These are phyloP conservation scores for Candida endomychidarum DNA, from an alignment of 805 yeast genomes.

Conservation along the genomic window DNA sequence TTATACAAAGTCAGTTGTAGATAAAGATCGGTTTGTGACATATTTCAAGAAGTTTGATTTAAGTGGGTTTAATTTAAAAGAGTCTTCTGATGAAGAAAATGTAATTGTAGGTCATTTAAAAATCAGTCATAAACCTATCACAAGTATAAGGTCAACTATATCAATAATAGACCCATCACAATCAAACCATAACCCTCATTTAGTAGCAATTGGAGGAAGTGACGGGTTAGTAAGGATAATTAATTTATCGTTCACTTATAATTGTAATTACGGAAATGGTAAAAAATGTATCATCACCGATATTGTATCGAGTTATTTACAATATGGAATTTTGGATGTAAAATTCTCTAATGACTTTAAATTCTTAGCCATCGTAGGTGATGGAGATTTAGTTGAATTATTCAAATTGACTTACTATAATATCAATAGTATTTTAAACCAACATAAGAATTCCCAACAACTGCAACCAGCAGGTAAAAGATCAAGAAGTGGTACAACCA, in stretches of 20 bases:
- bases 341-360: conserved; percentile 49
- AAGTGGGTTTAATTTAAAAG: conserved; percentile 24
- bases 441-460: conserved; percentile 3
- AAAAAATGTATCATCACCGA: conserved; percentile 43
- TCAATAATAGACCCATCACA: conserved; percentile 14
- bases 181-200: conserved; percentile 36
- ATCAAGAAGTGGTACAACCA: conserved; percentile 41
- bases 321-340: conserved; percentile 57
- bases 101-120: conserved; percentile 56
- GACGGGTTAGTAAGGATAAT: conserved; percentile 65
- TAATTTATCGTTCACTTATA: conserved; percentile 43
- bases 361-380: conserved; percentile 49
- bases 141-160: conserved; percentile 40
- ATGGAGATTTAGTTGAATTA: conserved; percentile 51
- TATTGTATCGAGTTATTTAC: conserved; percentile 59
- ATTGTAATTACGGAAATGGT: conserved; percentile 25
- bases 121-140: conserved; percentile 58
- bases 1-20: conserved; percentile 20
- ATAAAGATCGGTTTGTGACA: conserved; percentile 32
- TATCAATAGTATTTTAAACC: conserved; percentile 33
- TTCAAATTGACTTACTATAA: conserved; percentile 43
- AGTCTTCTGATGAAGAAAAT: conserved; percentile 13
- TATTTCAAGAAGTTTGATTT: conserved; percentile 38
- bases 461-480: conserved; percentile 22
- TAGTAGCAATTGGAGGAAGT: conserved; percentile 55